phyloP scores from a whole-genome alignment of 2,329 filamentous ascomycete genomes.

The Colletotrichum coccodes region DNA sequence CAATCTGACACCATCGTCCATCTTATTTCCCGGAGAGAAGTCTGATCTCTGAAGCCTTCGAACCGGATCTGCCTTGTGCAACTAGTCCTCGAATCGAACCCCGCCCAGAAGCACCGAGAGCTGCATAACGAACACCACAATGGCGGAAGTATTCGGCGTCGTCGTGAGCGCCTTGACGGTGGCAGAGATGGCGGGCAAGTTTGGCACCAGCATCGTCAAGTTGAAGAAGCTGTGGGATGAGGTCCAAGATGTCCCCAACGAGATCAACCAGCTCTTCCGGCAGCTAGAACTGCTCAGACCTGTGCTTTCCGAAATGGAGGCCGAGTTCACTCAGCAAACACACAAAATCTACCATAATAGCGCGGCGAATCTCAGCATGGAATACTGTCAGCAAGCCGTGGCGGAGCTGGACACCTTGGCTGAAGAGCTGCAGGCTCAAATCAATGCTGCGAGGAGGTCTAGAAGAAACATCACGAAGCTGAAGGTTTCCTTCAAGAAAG shows the following conservation, averaged over 20 bases:
- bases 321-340: neutral
- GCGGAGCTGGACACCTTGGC: neutral
- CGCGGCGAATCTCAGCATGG: neutral
- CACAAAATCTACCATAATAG: neutral
- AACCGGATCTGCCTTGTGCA: no score
- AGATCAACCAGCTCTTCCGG: slow-evolving; percentile 1
- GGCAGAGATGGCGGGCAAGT: slow-evolving; percentile 11
- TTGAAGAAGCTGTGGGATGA: slow-evolving; percentile 25
- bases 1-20: no score
- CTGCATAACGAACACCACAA: neutral
- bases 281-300: neutral
- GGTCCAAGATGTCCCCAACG: slow-evolving; percentile 18
- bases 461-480: slow-evolving; percentile 15
- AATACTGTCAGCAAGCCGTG: neutral
- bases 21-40: no score
- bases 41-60: neutral
- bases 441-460: neutral
- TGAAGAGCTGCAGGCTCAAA: neutral
- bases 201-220: slow-evolving; percentile 10
- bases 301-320: neutral
- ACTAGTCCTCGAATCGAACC: neutral
- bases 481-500: slow-evolving; percentile 16
- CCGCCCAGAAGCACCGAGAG: neutral
- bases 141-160: slow-evolving; percentile 24
- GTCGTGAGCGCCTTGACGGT: slow-evolving; percentile 24